Evolutionary conservation across 2,329 filamentous ascomycete genomes (phyloP).

Genomic region (Chaetomiaceae sp.): DNA sequence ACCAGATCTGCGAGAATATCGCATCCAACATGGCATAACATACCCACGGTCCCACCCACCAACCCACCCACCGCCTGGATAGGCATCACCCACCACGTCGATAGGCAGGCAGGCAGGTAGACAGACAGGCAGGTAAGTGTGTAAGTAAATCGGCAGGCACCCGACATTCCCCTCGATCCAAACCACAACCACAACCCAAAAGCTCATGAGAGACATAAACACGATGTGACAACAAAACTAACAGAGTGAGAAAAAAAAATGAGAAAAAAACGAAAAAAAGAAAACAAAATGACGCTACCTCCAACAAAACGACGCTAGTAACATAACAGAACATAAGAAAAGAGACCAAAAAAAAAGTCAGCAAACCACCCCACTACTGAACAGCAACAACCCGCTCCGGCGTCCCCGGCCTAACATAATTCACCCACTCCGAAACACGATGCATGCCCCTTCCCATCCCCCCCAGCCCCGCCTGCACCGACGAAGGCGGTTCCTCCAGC

Average conservation of each 20-base stretch:
- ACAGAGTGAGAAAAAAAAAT: neutral
- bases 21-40: too few species aligned
- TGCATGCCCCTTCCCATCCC: conserved; percentile 42
- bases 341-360: neutral
- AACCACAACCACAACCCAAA: neutral
- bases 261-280: neutral
- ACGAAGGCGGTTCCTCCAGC: conserved; percentile 32
- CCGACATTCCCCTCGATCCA: too few species aligned
- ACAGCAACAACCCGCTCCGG: conserved; percentile 23
- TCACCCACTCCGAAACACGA: conserved; percentile 46
- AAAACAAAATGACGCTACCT: too few species aligned
- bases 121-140: too few species aligned
- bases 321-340: neutral
- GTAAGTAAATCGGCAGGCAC: too few species aligned
- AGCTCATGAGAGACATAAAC: neutral
- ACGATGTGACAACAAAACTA: neutral
- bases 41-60: too few species aligned
- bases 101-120: too few species aligned
- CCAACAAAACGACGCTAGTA: neutral
- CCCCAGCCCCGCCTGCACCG: conserved; percentile 44
- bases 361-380: conserved; percentile 1
- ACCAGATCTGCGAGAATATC: too few species aligned
- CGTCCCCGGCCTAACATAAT: conserved; percentile 42
- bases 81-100: too few species aligned
- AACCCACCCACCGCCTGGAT: too few species aligned